These are phyloP conservation scores for Chrysanthemum makinoi DNA, from an alignment of 129 eudicot genomes.

Conservation along the genomic window DNA sequence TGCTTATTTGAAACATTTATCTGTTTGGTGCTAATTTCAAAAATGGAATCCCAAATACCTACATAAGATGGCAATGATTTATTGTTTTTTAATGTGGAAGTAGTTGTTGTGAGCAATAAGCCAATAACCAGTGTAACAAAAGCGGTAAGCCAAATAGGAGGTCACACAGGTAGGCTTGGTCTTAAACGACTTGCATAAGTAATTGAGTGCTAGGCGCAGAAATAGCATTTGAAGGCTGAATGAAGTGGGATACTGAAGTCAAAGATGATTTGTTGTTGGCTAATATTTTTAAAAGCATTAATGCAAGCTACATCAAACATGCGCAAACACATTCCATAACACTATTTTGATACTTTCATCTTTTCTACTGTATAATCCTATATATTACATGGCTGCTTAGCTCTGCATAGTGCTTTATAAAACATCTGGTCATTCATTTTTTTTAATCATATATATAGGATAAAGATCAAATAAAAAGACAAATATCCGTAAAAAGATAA, in stretches of 20 bases:
- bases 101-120: neutral
- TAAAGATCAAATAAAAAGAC: too few relatives aligned
- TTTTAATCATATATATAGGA: neutral
- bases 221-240: neutral
- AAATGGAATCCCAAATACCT: too few relatives aligned
- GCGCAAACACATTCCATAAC: too few relatives aligned
- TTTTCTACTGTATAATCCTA: neutral
- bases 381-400: neutral
- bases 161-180: neutral
- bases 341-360: too few relatives aligned
- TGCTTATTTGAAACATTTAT: too few relatives aligned
- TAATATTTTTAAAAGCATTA: neutral
- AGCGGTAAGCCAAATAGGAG: neutral
- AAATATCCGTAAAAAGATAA: too few relatives aligned
- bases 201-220: neutral
- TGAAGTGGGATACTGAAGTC: neutral
- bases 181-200: neutral
- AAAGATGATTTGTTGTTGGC: neutral
- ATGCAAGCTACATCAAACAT: neutral
- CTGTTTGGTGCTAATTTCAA: too few relatives aligned
- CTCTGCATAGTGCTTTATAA: neutral
- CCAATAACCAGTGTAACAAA: neutral
- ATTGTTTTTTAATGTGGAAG: neutral
- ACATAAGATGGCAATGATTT: too few relatives aligned
- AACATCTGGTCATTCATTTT: neutral